phyloP scores from a whole-genome alignment of 2,329 filamentous ascomycete species.

The Colletotrichum sp. region DNA sequence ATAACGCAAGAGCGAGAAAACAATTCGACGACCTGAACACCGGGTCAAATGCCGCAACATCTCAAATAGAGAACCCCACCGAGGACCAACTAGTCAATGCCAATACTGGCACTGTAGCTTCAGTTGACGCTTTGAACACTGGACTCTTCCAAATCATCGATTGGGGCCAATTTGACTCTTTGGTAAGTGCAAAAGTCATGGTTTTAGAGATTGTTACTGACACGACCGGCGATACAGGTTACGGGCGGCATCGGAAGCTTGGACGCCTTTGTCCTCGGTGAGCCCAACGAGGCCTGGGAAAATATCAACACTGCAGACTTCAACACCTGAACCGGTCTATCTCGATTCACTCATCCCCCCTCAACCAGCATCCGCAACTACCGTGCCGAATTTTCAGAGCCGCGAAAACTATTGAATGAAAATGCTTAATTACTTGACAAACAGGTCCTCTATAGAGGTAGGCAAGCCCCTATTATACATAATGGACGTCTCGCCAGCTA shows the following conservation, averaged over 20 bases:
- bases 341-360: not conserved
- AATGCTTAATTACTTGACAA: too few relatives aligned
- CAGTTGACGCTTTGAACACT: conserved; percentile 11
- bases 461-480: too few relatives aligned
- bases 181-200: conserved; percentile 12
- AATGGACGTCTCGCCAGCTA: rapidly evolving
- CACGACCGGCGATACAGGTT: not conserved
- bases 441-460: too few relatives aligned
- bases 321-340: not conserved
- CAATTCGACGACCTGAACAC: not conserved
- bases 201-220: not conserved
- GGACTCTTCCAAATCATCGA: conserved; percentile 23
- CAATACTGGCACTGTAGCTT: not conserved
- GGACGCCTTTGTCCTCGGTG: not conserved
- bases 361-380: not conserved
- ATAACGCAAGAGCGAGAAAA: rapidly evolving
- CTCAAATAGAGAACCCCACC: not conserved
- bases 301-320: not conserved
- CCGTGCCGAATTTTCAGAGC: not conserved
- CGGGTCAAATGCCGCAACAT: rapidly evolving
- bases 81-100: not conserved
- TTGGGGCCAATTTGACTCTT: conserved; percentile 30
- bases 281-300: not conserved
- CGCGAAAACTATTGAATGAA: not conserved
- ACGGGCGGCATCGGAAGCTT: not conserved